These are phyloP conservation scores for Lactarius vividus DNA, from an alignment of 768 basidiomycete species.

Conservation along the genomic window DNA sequence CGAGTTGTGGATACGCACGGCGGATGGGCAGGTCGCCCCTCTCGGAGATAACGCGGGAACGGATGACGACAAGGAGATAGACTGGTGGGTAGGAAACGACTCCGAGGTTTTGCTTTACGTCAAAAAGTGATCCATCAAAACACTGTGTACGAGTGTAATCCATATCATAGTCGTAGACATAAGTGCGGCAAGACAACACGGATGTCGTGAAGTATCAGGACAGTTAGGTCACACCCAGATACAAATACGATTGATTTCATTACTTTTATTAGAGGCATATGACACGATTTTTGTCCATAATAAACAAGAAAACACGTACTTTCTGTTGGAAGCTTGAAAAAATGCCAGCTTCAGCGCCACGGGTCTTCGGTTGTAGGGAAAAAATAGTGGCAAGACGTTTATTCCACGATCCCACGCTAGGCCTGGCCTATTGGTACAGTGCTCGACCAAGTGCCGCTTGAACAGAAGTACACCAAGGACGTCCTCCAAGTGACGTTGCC, in stretches of 20 bases:
- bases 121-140: not conserved
- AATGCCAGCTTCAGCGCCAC: not conserved
- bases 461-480: not conserved
- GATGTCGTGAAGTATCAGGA: not conserved
- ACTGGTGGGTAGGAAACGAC: conserved; percentile 67
- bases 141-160: not conserved
- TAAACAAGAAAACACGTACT: not conserved
- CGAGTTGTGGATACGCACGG: conserved; percentile 55
- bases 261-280: not conserved
- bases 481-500: conserved; percentile 3
- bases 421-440: not conserved
- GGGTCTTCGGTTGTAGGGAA: not conserved
- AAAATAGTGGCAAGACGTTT: not conserved
- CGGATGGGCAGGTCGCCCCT: conserved; percentile 45
- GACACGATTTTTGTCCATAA: not conserved
- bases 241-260: not conserved
- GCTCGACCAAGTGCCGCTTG: not conserved
- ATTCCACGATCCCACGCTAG: not conserved
- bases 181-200: not conserved
- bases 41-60: conserved; percentile 34
- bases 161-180: not conserved
- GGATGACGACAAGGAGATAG: conserved; percentile 52
- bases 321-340: not conserved
- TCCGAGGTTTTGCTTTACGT: conserved; percentile 36
- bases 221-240: not conserved